Base-by-base conservation (phyloP, 371 early-diverging fungal species). In the Zychaea mexicana region DNA sequence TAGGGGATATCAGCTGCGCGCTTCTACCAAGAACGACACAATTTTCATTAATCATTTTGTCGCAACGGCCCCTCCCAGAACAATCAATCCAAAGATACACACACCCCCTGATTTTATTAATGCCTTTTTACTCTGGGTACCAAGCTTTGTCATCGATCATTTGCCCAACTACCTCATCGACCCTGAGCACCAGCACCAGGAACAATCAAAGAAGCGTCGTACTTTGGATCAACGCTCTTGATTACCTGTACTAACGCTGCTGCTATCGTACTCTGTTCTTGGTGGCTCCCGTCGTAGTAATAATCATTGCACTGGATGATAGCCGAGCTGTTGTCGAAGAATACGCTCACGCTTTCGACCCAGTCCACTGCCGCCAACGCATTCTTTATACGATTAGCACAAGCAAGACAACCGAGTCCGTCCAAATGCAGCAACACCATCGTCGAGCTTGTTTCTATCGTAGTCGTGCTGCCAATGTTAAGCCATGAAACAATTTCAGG, bases 401-500 rank as follows among this genome's bases (percentile, higher is more conserved):
- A 85, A 13, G 83, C 81, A 39, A 78, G 69, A 61, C 83, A 85
- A 5, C 73, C 73, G 64, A 85, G 69, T 31, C 85, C 85, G 8
- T 78, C 67, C 8, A 85, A 49, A 8, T 60, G 63, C 24, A 84
- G 36, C 42, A 27, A 56, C 7, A 33, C 27, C 33, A 26, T 21
- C 36, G 59, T 19, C 15, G 36, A 13, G 17, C 57, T 31, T 22
- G 55, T n/a, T 12, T 39, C 52, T n/a, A 27, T 30, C 36, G 21
- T 47, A 24, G 49, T 49, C 10, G 0, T 49, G 49, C 38, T 27
- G 32, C 68, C 42, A 12, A 69, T 4, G 47, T 56, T 58, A 9
- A 39, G 8, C 59, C 45, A 49, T 8, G 66, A 54, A 1, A 78
- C 78, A 21, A 81, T 57, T 32, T 82, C 80, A 12, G 82, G 83